Base-by-base conservation (phyloP, 768 basidiomycete genomes). In the Trametopsis cervina region DNA sequence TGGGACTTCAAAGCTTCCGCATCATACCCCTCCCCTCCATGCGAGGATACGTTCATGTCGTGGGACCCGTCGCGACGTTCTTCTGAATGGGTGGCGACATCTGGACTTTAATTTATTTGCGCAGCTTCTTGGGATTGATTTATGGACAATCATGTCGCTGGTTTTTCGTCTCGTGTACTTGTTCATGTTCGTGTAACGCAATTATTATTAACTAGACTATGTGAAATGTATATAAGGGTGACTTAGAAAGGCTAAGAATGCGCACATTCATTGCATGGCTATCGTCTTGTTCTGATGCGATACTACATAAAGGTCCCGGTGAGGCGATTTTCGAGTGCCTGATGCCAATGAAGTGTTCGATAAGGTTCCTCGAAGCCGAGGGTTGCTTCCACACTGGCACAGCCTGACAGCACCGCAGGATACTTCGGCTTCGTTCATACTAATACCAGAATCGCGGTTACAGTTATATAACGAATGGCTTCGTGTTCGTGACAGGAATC, bases 1-100 rank as follows among this genome's bases (percentile, higher is more conserved):
- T 52, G 60, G 62, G 27, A 58, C 46, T 43, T 44, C 58, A 35
- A 63, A 60, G 22, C 62, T 64, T 35, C 63, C 11, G 52, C 61
- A 7, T 25, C 46, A 17, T 63, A 63, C 46, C 61, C 61, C 18
- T 57, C 68, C 18, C 57, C 66, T 49, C 55, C 74, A 44, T 69
- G 69, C 49, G 78, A 79, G 37, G 79, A 81, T 57, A 68, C 74
- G 0, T 78, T 81, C 56, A 80, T 80, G 78, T 73, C 73, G 53
- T 83, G 80, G 79, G 72, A 79, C 57, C 75, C 76, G 41, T 64
- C 70, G 25, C 66, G 70, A 26, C 65, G 55, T 42, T 52, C 50
- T 24, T n/a, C 49, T 9, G 56, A 55, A n/a, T 46, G 52, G 40
- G 10, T 23, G 13, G 22, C 23, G 37, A 38, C 35, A 13, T 33